Evolutionary conservation across 2,329 filamentous ascomycete genomes (phyloP).

Genomic region (Colletotrichum lupini): DNA sequence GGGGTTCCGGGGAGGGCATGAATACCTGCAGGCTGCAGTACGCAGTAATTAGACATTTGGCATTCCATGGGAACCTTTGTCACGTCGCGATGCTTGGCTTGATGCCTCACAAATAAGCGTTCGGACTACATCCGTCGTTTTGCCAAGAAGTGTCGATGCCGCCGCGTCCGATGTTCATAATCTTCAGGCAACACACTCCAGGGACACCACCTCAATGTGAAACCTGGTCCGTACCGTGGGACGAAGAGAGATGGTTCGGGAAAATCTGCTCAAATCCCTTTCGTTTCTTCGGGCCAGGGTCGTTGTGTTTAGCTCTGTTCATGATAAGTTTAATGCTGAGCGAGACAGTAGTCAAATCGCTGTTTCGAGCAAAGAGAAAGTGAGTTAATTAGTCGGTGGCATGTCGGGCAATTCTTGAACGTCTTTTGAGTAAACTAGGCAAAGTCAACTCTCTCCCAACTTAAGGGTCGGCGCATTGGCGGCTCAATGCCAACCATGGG

Average conservation of each 20-base stretch:
- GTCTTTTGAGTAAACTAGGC: not conserved
- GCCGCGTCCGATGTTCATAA: slow-evolving; percentile 9
- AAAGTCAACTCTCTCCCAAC: not conserved
- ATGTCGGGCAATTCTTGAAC: not conserved
- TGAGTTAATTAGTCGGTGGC: not conserved
- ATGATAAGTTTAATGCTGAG: slow-evolving; percentile 2
- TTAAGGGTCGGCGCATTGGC: too few relatives aligned
- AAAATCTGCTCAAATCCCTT: not conserved
- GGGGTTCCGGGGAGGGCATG: not conserved
- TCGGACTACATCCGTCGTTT: slow-evolving; percentile 14
- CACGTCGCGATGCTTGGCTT: slow-evolving; percentile 29
- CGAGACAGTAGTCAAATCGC: not conserved
- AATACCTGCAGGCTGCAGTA: not conserved
- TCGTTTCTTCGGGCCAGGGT: not conserved
- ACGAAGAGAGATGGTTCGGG: not conserved
- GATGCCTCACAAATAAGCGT: slow-evolving; percentile 13
- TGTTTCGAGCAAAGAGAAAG: not conserved
- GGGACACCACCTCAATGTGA: not conserved
- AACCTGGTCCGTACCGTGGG: slow-evolving; percentile 14
- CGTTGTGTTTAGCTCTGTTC: not conserved
- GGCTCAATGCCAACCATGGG: too few relatives aligned
- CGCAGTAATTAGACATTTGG: slow-evolving; percentile 13
- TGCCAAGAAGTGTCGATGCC: slow-evolving; percentile 23
- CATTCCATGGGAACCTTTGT: slow-evolving; percentile 22
- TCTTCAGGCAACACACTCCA: not conserved